Evolutionary conservation across 176 grass and related monocot species (phyloP).

Genomic region (Phragmites australis): DNA sequence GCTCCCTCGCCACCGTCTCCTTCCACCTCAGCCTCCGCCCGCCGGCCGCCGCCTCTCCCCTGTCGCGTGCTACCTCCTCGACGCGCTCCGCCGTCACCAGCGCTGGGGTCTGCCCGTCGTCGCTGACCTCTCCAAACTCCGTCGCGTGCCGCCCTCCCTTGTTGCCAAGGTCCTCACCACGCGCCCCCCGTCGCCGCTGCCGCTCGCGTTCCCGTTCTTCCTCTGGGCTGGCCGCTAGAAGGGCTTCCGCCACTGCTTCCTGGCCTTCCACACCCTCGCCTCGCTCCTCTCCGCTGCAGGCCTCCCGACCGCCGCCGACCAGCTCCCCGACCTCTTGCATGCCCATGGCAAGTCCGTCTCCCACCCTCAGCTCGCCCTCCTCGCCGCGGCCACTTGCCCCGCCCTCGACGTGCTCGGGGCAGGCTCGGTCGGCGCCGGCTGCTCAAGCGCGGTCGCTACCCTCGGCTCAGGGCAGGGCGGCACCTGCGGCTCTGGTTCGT

Average conservation of each 20-base stretch:
- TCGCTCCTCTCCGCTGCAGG: slow-evolving; percentile 49
- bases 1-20: background rate
- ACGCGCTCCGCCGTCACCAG: slow-evolving; percentile 59
- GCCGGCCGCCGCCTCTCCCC: slow-evolving; percentile 69
- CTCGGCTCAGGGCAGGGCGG: no score
- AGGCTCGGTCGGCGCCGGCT: no score
- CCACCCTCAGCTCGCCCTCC: slow-evolving; percentile 70
- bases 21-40: slow-evolving; percentile 38
- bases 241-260: slow-evolving; percentile 72
- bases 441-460: no score
- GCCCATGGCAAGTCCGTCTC: slow-evolving; percentile 66
- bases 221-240: slow-evolving; percentile 79
- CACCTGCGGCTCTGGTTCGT: no score
- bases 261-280: slow-evolving; percentile 74
- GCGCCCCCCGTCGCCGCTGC: slow-evolving; percentile 47
- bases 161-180: slow-evolving; percentile 62
- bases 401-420: no score
- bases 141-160: slow-evolving; percentile 61
- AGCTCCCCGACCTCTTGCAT: slow-evolving; percentile 84
- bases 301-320: slow-evolving; percentile 57
- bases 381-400: no score
- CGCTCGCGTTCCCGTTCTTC: slow-evolving; percentile 83
- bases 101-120: slow-evolving; percentile 63
- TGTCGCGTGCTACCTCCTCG: slow-evolving; percentile 70
- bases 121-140: slow-evolving; percentile 73